Percentiles rank a stretch among this genome's conserved stretches.
Evolutionary conservation across 306 rosid species (phyloP).

Genomic region (Rosa multiflora): DNA sequence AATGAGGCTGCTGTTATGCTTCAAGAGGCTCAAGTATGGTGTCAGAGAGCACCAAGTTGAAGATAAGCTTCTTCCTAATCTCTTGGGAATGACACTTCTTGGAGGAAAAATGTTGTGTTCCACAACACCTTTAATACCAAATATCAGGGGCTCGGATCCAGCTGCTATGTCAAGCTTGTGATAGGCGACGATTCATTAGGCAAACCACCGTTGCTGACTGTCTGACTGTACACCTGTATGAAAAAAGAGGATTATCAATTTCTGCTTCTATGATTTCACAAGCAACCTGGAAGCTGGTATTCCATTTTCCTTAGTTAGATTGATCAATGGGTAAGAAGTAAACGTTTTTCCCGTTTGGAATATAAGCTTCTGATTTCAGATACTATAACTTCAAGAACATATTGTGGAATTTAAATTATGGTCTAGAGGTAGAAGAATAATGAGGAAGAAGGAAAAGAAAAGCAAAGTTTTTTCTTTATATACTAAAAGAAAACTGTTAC

Average conservation of each 20-base stretch:
- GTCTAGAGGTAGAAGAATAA: too few relatives aligned
- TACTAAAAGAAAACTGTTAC: too few relatives aligned
- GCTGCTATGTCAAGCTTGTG: conserved; percentile 91
- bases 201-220: conserved; percentile 51
- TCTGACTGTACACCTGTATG: conserved; percentile 67
- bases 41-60: conserved; percentile 70
- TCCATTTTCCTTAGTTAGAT: background rate
- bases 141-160: conserved; percentile 84
- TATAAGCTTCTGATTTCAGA: too few relatives aligned
- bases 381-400: too few relatives aligned
- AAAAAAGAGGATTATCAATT: conserved; percentile 21
- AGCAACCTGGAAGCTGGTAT: background rate
- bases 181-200: conserved; percentile 69
- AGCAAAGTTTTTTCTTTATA: too few relatives aligned
- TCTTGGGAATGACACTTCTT: conserved; percentile 94
- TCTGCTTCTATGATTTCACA: background rate
- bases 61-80: conserved; percentile 84
- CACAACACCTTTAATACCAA: conserved; percentile 76
- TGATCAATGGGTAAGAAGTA: too few relatives aligned
- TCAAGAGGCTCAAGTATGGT: background rate
- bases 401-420: too few relatives aligned
- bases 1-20: background rate
- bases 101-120: conserved; percentile 85
- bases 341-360: too few relatives aligned
- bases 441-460: too few relatives aligned